Evolutionary conservation across 306 rosid species (phyloP).

Genomic region (Trifolium pratense): DNA sequence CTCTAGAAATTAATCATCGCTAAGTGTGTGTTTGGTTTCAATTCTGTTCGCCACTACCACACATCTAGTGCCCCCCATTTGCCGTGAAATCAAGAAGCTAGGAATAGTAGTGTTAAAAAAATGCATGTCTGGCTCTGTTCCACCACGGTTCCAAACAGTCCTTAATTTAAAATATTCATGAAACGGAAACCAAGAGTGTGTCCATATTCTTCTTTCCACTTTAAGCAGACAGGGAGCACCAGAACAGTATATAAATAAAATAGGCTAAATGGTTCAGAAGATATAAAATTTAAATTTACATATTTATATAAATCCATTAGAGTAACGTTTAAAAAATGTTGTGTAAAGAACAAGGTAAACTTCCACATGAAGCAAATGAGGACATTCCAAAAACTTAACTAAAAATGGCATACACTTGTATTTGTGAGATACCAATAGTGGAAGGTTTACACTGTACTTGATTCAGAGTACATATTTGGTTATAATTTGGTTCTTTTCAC

Average conservation of each 20-base stretch:
- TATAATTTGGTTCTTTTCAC: slow-evolving; percentile 37
- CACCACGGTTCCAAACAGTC: too few species aligned
- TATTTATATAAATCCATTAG: slow-evolving; percentile 2
- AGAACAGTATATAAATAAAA: too few species aligned
- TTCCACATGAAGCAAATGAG: background rate
- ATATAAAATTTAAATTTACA: too few species aligned
- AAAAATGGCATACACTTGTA: background rate
- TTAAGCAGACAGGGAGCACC: background rate
- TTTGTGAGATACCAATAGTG: background rate
- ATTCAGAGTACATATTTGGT: background rate
- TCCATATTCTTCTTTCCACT: background rate
- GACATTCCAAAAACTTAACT: background rate
- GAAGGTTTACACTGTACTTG: background rate
- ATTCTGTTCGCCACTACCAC: too few species aligned
- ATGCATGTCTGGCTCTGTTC: too few species aligned
- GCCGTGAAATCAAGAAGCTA: too few species aligned
- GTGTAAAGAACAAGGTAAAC: background rate
- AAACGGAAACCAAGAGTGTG: background rate
- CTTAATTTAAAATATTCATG: background rate
- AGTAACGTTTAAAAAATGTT: background rate
- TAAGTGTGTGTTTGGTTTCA: too few species aligned
- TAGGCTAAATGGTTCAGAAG: too few species aligned
- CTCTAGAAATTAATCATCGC: slow-evolving; percentile 11
- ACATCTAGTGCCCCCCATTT: too few species aligned
- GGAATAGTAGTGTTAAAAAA: too few species aligned